Conservation (phyloP, 768 basidiomycete genomes). For the Rhodosporidiobolus sp. region DNA sequence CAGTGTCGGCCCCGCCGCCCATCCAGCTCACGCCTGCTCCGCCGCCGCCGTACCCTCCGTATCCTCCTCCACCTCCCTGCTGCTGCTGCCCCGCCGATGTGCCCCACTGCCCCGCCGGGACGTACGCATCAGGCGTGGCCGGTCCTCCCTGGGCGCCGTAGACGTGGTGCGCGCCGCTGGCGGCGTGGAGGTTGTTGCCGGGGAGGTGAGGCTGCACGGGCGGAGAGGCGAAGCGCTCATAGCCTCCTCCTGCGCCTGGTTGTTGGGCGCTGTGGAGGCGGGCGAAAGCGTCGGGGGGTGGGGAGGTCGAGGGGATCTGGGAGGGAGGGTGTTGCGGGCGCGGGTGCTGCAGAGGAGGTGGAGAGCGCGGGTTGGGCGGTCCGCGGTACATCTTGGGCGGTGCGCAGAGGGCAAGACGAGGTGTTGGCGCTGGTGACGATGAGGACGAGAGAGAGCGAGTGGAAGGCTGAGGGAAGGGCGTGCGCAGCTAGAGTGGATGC, state of each 20-base stretch:
- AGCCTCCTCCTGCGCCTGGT: constrained; percentile 20
- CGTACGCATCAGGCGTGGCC: constrained; percentile 22
- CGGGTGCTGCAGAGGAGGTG: constrained; percentile 77
- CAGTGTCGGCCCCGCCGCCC: constrained; percentile 8
- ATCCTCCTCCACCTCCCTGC: background rate
- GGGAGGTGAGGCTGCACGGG: constrained; percentile 36
- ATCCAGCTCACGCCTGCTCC: background rate
- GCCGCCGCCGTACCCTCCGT: background rate
- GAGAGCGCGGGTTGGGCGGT: constrained; percentile 4
- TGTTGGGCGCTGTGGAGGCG: constrained; percentile 1
- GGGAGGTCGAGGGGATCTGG: constrained; percentile 69
- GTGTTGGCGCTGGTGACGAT: no score
- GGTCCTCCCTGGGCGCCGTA: background rate
- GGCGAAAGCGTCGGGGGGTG: constrained; percentile 57
- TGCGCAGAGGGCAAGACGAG: no score
- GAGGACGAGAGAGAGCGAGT: no score
- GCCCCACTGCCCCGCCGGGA: constrained; percentile 23
- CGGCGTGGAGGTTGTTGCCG: constrained; percentile 41
- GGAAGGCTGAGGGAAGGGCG: no score
- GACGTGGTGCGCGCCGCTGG: background rate
- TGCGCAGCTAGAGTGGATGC: no score
- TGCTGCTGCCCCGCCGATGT: background rate
- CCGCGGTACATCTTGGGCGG: constrained; percentile 24
- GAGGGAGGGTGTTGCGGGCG: constrained; percentile 82
- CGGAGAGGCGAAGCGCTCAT: constrained; percentile 40